These are phyloP conservation scores for Acanthamoeba triangularis DNA, from an alignment of 208 protist genomes.

Conservation along the genomic window DNA sequence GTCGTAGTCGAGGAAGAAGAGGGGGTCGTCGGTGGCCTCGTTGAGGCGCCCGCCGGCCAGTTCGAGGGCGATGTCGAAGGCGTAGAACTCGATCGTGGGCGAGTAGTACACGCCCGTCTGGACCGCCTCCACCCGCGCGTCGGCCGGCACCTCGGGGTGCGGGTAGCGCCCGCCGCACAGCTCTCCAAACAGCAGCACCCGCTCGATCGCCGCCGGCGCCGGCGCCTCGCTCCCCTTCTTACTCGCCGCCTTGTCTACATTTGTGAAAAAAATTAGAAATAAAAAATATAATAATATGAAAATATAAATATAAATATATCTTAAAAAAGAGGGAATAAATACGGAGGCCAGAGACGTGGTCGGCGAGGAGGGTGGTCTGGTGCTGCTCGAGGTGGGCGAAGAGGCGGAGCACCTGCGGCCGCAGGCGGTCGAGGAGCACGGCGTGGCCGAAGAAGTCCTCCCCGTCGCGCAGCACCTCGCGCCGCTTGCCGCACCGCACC, in stretches of 20 bases:
- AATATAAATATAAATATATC: background rate
- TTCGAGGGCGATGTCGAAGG: conserved; percentile 51
- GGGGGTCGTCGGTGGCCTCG: background rate
- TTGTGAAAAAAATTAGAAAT: no score
- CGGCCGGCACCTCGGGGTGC: conserved; percentile 1
- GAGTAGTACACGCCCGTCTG: conserved; percentile 71
- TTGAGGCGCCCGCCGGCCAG: background rate
- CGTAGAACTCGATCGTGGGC: conserved; percentile 65
- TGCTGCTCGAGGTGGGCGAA: background rate
- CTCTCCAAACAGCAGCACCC: conserved; percentile 15
- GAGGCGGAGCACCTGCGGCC: background rate
- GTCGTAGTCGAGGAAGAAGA: conserved; percentile 33
- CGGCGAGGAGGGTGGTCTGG: background rate
- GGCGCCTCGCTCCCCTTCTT: background rate
- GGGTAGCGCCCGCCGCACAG: conserved; percentile 27
- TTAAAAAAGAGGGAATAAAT: conserved; percentile 5
- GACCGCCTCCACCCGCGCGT: conserved; percentile 21
- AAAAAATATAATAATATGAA: no score
- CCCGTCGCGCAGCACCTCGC: background rate
- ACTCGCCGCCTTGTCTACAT: background rate
- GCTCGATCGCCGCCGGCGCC: background rate
- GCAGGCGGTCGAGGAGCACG: conserved; percentile 1
- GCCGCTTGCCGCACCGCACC: conserved; percentile 35
- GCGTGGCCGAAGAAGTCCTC: conserved; percentile 57
- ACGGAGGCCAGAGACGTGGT: background rate